Evolutionary conservation across 202 grass and related monocot species (phyloP).

Genomic region (Panicum virgatum): DNA sequence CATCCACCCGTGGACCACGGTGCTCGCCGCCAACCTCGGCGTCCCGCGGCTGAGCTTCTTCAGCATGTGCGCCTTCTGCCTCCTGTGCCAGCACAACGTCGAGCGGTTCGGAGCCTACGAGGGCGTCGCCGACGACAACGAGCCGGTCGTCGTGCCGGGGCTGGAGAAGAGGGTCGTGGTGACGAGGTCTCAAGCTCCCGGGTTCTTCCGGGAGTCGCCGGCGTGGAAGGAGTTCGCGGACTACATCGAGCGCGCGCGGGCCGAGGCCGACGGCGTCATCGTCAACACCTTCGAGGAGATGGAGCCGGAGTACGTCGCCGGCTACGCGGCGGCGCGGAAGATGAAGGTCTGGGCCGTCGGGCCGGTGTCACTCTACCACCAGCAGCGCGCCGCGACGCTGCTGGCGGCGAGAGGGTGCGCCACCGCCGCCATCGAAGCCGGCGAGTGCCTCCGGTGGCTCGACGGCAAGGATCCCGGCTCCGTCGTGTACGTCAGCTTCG

Average conservation of each 20-base stretch:
- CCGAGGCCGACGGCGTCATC: slow-evolving; percentile 47
- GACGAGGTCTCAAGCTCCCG: slow-evolving; percentile 24
- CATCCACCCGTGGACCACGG: slow-evolving; percentile 51
- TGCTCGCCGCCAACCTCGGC: slow-evolving; percentile 27
- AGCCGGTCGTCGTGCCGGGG: slow-evolving; percentile 45
- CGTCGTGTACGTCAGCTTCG: slow-evolving; percentile 24
- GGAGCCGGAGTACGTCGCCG: slow-evolving; percentile 30
- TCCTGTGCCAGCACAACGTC: slow-evolving; percentile 42
- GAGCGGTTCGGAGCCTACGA: slow-evolving; percentile 26
- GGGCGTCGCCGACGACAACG: not conserved
- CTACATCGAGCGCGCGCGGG: slow-evolving; percentile 27
- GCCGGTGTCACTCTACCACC: slow-evolving; percentile 43
- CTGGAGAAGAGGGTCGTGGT: slow-evolving; percentile 34
- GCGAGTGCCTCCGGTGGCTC: slow-evolving; percentile 44
- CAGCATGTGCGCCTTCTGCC: slow-evolving; percentile 49
- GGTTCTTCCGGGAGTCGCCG: slow-evolving; percentile 25
- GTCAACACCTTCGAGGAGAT: slow-evolving; percentile 29
- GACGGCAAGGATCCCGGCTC: not conserved
- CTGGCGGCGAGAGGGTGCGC: slow-evolving; percentile 36
- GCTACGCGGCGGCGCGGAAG: slow-evolving; percentile 29
- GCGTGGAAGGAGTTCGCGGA: slow-evolving; percentile 20
- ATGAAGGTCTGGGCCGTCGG: slow-evolving; percentile 46
- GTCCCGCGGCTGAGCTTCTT: slow-evolving; percentile 57
- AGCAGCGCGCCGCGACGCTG: not conserved
- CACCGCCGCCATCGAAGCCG: slow-evolving; percentile 19